Percentiles rank a stretch among this genome's conserved stretches.
These are phyloP conservation scores for Cyberlindnera misumaiensis DNA, from an alignment of 805 yeast species.

Conservation along the genomic window DNA sequence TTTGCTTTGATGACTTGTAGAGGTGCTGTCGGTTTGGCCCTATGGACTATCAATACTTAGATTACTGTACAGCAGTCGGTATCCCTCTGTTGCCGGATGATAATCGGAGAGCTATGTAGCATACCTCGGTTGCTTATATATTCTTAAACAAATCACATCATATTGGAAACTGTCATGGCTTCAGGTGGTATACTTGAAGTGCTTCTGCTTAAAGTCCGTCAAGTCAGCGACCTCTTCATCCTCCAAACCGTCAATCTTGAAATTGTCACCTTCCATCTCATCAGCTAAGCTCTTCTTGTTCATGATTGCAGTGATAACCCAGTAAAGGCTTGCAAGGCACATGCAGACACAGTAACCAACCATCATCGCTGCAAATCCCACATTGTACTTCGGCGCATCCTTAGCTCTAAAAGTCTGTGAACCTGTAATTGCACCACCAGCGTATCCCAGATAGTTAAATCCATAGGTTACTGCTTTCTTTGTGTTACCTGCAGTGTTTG, in stretches of 20 bases:
- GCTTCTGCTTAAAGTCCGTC: constrained; percentile 32
- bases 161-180: too few species aligned
- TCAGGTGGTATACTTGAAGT: constrained; percentile 29
- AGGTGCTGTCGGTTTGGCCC: too few species aligned
- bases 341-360: constrained; percentile 36
- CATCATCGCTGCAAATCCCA: constrained; percentile 39
- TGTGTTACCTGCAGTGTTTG: constrained; percentile 43
- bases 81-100: too few species aligned
- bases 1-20: background rate
- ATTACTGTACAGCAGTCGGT: too few species aligned
- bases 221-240: constrained; percentile 31
- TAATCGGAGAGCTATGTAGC: too few species aligned
- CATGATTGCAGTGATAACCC: constrained; percentile 26
- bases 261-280: constrained; percentile 9
- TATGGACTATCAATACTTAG: too few species aligned
- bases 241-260: constrained; percentile 22
- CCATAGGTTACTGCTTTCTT: constrained; percentile 33
- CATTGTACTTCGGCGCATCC: constrained; percentile 35
- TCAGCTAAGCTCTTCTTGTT: constrained; percentile 25
- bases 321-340: constrained; percentile 28
- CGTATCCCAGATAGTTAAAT: constrained; percentile 32
- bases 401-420: constrained; percentile 39
- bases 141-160: too few species aligned
- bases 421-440: constrained; percentile 40
- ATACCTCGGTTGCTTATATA: too few species aligned